These are phyloP conservation scores for Fusarium scirpi DNA, from an alignment of 2,329 filamentous ascomycete species.

Conservation along the genomic window DNA sequence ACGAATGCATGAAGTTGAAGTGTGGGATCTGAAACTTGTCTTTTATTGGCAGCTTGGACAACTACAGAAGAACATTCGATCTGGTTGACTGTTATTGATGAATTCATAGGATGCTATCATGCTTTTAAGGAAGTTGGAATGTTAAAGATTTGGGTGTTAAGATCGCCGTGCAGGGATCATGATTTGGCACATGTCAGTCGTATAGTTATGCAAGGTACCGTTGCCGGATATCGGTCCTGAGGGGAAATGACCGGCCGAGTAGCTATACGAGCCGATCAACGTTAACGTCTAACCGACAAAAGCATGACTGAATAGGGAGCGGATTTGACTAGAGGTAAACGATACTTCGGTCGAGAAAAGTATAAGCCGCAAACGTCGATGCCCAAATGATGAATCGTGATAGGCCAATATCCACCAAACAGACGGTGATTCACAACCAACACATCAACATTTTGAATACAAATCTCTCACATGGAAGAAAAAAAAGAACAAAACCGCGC, in stretches of 20 bases:
- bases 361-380: not conserved
- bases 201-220: not conserved
- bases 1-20: constrained; percentile 13
- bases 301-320: not conserved
- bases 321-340: not conserved
- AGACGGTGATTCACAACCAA: constrained; percentile 16
- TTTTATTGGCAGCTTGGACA: not conserved
- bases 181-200: constrained; percentile 1
- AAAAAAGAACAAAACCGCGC: constrained; percentile 10
- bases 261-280: not conserved
- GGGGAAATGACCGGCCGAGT: constrained; percentile 10
- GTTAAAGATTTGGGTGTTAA: constrained; percentile 2
- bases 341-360: not conserved
- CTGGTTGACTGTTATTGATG: not conserved
- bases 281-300: not conserved
- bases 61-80: not conserved
- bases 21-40: constrained; percentile 4
- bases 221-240: not conserved
- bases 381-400: not conserved
- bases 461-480: constrained; percentile 14
- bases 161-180: constrained; percentile 27
- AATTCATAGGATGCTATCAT: not conserved
- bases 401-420: constrained; percentile 18
- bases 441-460: constrained; percentile 10
- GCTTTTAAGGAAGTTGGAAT: not conserved